These are phyloP conservation scores for Rusavskia elegans DNA, from an alignment of 495 filamentous ascomycete species.

Conservation along the genomic window DNA sequence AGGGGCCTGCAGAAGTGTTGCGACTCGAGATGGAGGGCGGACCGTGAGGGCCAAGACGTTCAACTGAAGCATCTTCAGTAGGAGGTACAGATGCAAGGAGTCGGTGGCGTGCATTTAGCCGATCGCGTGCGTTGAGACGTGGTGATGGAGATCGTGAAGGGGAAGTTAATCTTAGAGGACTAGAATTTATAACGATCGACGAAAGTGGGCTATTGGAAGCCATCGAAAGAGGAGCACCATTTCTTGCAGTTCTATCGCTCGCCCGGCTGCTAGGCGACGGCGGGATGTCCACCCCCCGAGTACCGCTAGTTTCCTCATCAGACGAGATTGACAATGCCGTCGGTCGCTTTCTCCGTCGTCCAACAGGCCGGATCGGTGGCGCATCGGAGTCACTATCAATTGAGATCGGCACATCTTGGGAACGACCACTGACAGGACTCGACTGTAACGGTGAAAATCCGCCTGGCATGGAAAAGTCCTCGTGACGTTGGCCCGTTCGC, in stretches of 20 bases:
- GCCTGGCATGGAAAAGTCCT: neutral
- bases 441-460: neutral
- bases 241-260: constrained; percentile 5
- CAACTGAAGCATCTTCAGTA: too few relatives aligned
- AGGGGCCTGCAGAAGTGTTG: too few relatives aligned
- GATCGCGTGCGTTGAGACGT: neutral
- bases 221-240: neutral
- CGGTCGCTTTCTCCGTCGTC: constrained; percentile 4
- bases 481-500: neutral
- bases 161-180: neutral
- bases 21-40: too few relatives aligned
- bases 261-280: neutral
- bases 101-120: too few relatives aligned
- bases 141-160: neutral
- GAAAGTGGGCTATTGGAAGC: constrained; percentile 1
- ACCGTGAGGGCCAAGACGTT: too few relatives aligned
- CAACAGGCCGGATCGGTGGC: neutral
- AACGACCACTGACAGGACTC: neutral
- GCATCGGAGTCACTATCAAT: constrained; percentile 10
- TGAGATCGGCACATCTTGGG: constrained; percentile 1
- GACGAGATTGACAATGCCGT: neutral
- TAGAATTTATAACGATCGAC: constrained; percentile 5
- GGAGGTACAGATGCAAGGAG: too few relatives aligned
- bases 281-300: neutral
- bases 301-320: constrained; percentile 2